Evolutionary conservation across 1,284 basidiomycete genomes (phyloP), one percentile per base, ranked within the genome.

Genomic region (Porogramme epimiltina): DNA sequence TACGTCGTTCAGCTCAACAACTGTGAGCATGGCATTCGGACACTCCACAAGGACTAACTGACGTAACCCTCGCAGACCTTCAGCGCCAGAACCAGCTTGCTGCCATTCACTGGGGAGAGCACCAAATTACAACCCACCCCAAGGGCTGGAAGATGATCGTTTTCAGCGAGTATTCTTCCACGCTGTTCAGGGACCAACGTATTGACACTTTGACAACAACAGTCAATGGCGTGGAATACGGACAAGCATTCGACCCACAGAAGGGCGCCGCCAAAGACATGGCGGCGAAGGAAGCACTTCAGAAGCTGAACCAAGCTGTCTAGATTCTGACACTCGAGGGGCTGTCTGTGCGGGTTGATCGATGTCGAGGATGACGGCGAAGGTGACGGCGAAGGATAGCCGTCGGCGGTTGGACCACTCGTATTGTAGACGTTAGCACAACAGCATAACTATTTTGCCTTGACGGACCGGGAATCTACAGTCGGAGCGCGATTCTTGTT

Each of bases 221-320:
- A 87, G 85, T 85, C 37, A 58, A 67, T 26, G 80, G 77, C 13
- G 65, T 73, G 51, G 65, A 71, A 4, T 72, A 73, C 65, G 83
- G 81, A 19, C 66, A 66, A 20, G 80, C 73, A 16, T 66, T 62
- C 0, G 77, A 75, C 19, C 23, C 54, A 2, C 69, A 71, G 40
- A 79, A 81, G 58, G 57, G 66, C 11, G 63, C 64, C 3, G 82
- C 83, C 2, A 87, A 73, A 61, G 81, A 87, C 39, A 60, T 63
- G 16, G 85, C 86, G 2, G 80, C 84, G 2, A 66, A 66, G 57
- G 62, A 75, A 41, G 80, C 81, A 19, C 69, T 69, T 20, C 38
- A 47, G 33, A 47, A 44, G 3, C 59, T 69, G 19, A 53, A 54
- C 28, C n/a, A n/a, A n/a, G n/a, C n/a, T n/a, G n/a, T n/a, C n/a